A percentile compares a stretch with the other conserved stretches of the same genome.
Conservation (phyloP, 2,329 filamentous ascomycete genomes). For the Sporothrix dimorphospora region DNA sequence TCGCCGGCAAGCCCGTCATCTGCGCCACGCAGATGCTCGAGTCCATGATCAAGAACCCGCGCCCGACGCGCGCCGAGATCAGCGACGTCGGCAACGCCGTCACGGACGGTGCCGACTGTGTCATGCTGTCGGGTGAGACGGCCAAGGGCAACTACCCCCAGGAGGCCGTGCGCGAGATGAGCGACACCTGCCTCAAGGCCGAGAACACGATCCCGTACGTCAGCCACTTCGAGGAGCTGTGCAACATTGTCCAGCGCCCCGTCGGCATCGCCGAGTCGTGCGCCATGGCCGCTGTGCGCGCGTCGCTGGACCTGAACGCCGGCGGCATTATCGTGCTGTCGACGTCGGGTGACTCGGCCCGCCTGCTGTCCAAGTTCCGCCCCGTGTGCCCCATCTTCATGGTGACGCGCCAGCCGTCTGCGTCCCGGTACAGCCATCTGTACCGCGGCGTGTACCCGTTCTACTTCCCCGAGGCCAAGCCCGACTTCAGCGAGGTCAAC, state of each 20-base stretch:
- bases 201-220: conserved; percentile 98
- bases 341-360: conserved; percentile 92
- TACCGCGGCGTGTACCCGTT: conserved; percentile 99
- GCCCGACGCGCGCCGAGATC: conserved; percentile 96
- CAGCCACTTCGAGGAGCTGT: conserved; percentile 94
- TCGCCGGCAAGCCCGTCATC: conserved; percentile 97
- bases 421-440: conserved; percentile 88
- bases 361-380: conserved; percentile 96
- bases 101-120: conserved; percentile 96
- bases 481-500: conserved; percentile 87
- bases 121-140: conserved; percentile 99
- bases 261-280: conserved; percentile 90
- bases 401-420: conserved; percentile 85
- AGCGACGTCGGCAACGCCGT: conserved; percentile 98
- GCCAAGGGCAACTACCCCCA: conserved; percentile 95
- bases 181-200: conserved; percentile 93
- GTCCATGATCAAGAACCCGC: conserved; percentile 99
- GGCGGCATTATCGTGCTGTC: conserved; percentile 95
- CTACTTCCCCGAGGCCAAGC: conserved; percentile 89
- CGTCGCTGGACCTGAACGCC: conserved; percentile 93
- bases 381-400: conserved; percentile 99
- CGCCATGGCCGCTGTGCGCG: conserved; percentile 94
- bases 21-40: conserved; percentile 99
- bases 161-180: conserved; percentile 96
- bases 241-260: conserved; percentile 78